These are phyloP conservation scores for Raddia distichophylla DNA, from an alignment of 176 grass and related monocot species.

Conservation along the genomic window DNA sequence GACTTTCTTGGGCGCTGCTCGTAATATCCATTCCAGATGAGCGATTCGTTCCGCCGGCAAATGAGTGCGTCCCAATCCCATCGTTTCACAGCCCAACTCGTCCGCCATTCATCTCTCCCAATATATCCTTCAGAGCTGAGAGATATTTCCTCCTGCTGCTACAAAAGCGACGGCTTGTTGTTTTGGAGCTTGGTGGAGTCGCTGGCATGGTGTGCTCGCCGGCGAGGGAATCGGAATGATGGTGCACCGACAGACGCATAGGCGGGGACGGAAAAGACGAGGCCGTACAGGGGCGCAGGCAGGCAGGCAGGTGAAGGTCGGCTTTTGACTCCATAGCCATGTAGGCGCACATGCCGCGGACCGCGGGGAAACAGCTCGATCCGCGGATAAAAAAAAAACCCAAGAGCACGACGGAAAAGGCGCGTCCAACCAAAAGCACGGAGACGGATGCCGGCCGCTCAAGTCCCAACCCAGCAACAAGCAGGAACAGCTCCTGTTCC, in stretches of 20 bases:
- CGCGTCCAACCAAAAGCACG: neutral
- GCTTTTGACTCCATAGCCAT: constrained; percentile 46
- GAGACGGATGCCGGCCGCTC: constrained; percentile 26
- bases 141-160: too few species aligned
- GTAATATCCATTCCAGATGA: neutral
- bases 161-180: neutral
- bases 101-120: neutral
- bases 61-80: neutral
- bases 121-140: neutral
- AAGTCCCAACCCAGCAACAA: neutral
- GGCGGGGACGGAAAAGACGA: constrained; percentile 16
- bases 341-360: constrained; percentile 49
- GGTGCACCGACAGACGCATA: constrained; percentile 37
- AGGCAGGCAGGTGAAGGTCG: neutral
- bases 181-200: constrained; percentile 22
- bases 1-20: neutral
- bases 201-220: neutral
- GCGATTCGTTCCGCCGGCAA: neutral
- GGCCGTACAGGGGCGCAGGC: constrained; percentile 41
- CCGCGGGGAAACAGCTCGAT: constrained; percentile 56
- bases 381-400: constrained; percentile 3
- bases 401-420: neutral
- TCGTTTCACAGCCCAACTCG: neutral
- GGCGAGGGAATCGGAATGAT: neutral
- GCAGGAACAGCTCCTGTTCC: neutral